Conservation (phyloP, 169 alveolate genomes). For the Theileria equi region DNA sequence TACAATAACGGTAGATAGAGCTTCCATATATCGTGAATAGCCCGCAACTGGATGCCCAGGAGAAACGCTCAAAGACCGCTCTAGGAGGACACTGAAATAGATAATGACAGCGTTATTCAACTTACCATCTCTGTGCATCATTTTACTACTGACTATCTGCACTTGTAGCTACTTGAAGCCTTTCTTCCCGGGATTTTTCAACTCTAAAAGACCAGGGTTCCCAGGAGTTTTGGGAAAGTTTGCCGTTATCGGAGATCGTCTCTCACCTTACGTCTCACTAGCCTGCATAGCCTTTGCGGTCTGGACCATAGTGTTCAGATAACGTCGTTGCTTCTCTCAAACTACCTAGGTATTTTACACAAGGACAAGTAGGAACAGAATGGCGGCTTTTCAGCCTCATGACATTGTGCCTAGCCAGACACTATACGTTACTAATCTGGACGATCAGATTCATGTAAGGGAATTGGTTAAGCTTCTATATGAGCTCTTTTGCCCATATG, state of each 20-base stretch:
- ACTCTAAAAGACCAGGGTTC: conserved; percentile 86
- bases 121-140: conserved; percentile 88
- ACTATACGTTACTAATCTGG: conserved; percentile 75
- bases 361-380: conserved; percentile 6
- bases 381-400: conserved; percentile 21
- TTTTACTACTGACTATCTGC: conserved; percentile 88
- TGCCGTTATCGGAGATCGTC: conserved; percentile 95
- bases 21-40: no score
- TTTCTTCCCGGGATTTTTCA: conserved; percentile 83
- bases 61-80: no score
- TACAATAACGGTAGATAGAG: no score
- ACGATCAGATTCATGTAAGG: conserved; percentile 70
- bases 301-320: conserved; percentile 82
- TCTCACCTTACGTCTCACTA: conserved; percentile 89
- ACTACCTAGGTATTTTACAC: neutral
- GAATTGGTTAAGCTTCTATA: conserved; percentile 72
- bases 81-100: no score
- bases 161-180: conserved; percentile 90
- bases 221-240: conserved; percentile 90
- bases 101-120: conserved; percentile 92
- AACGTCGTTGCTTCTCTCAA: conserved; percentile 12
- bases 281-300: conserved; percentile 86
- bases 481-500: conserved; percentile 79
- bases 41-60: no score
- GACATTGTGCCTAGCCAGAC: conserved; percentile 83